Conservation (phyloP, 148 eudicot genomes). For the Bassia scoparia region DNA sequence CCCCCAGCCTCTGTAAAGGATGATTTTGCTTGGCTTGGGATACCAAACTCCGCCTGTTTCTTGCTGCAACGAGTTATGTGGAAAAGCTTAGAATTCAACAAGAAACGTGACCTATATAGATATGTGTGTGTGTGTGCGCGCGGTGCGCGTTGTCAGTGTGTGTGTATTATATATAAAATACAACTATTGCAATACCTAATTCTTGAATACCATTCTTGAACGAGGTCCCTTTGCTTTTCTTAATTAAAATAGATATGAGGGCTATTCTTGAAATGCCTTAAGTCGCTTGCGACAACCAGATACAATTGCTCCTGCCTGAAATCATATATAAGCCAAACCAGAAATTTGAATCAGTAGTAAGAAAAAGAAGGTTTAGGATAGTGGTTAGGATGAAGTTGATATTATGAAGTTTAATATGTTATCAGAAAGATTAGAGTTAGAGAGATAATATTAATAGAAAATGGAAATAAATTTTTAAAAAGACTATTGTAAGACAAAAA, state of each 20-base stretch:
- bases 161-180: too few species aligned
- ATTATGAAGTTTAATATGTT: neutral
- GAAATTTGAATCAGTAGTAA: neutral
- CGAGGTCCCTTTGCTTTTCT: conserved; percentile 93
- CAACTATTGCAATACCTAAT: conserved; percentile 51
- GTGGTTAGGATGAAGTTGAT: neutral
- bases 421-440: neutral
- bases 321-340: conserved; percentile 5
- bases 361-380: neutral
- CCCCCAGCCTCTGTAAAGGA: conserved; percentile 90
- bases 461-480: too few species aligned
- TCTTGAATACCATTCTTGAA: conserved; percentile 69
- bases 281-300: conserved; percentile 74
- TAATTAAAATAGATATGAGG: conserved; percentile 82
- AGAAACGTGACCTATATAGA: neutral
- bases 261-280: conserved; percentile 71
- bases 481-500: too few species aligned
- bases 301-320: conserved; percentile 74
- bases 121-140: too few species aligned
- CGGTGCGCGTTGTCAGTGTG: too few species aligned
- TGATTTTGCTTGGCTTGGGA: conserved; percentile 90
- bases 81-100: conserved; percentile 12
- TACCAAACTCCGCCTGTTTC: conserved; percentile 75
- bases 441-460: neutral
- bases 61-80: conserved; percentile 48